Conservation (phyloP, 2,329 filamentous ascomycete species). For the Verticillium dahliae region DNA sequence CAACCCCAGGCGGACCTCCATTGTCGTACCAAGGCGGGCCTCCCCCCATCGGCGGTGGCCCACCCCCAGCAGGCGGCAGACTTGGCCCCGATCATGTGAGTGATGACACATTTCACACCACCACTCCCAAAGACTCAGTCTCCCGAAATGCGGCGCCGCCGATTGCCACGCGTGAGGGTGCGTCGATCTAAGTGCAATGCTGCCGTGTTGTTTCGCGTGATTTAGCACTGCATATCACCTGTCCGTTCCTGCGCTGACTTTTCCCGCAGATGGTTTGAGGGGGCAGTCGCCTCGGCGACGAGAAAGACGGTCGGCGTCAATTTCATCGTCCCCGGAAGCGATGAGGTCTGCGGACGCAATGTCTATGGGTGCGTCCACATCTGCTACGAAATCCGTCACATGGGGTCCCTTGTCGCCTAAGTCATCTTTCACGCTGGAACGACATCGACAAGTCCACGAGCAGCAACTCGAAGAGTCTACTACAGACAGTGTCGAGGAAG, state of each 20-base stretch:
- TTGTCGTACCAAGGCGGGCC: constrained; percentile 21
- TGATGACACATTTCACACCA: constrained; percentile 20
- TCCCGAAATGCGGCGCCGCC: constrained; percentile 9
- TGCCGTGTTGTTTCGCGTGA: constrained; percentile 2
- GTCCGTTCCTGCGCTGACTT: constrained; percentile 1
- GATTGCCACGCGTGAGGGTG: constrained; percentile 12
- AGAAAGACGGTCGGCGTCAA: constrained; percentile 2
- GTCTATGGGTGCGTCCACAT: not conserved
- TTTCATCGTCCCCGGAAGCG: constrained; percentile 3
- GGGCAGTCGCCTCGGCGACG: constrained; percentile 5
- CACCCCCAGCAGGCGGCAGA: constrained; percentile 18
- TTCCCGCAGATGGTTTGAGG: constrained; percentile 22
- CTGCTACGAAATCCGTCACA: constrained; percentile 31
- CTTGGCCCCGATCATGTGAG: constrained; percentile 37
- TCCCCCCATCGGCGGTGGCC: constrained; percentile 9
- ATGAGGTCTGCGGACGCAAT: not conserved
- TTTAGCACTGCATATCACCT: not conserved
- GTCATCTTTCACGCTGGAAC: constrained; percentile 36
- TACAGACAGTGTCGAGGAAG: not conserved
- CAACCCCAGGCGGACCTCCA: constrained; percentile 22
- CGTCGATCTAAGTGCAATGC: constrained; percentile 10
- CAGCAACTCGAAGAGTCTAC: constrained; percentile 14
- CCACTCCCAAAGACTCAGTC: constrained; percentile 4
- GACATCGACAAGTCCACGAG: constrained; percentile 29
- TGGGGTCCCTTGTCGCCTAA: constrained; percentile 45